Evolutionary conservation across 2,329 filamentous ascomycete species (phyloP).

Genomic region (Dothideomycetes sp.): DNA sequence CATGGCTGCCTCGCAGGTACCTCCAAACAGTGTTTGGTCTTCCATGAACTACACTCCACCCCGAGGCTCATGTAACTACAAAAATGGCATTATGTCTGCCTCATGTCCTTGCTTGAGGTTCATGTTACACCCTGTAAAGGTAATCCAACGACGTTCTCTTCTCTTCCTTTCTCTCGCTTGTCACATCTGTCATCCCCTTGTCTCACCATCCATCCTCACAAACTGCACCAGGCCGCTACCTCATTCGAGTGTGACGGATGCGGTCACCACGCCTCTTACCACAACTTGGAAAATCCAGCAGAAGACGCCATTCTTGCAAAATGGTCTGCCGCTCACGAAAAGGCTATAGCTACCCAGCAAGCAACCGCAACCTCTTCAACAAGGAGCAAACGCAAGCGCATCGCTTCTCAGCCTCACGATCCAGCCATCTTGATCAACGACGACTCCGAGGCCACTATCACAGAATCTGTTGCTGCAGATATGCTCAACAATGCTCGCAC

Average conservation of each 20-base stretch:
- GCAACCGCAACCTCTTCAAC: neutral
- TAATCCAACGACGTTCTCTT: slow-evolving; percentile 18
- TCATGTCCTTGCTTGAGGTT: slow-evolving; percentile 46
- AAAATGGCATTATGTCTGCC: slow-evolving; percentile 35
- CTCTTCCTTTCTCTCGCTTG: neutral
- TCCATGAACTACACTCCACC: slow-evolving; percentile 44
- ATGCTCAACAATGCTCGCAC: too few species aligned
- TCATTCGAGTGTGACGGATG: slow-evolving; percentile 50
- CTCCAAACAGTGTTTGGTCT: slow-evolving; percentile 39
- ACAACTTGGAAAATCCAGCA: slow-evolving; percentile 42
- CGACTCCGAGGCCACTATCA: neutral
- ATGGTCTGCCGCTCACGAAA: slow-evolving; percentile 29
- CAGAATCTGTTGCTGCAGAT: too few species aligned
- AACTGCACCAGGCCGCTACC: slow-evolving; percentile 32
- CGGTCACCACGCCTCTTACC: slow-evolving; percentile 46
- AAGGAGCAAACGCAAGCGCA: slow-evolving; percentile 14
- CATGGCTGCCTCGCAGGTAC: slow-evolving; percentile 18
- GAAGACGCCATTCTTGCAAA: slow-evolving; percentile 40
- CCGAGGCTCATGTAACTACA: slow-evolving; percentile 43
- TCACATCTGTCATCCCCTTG: neutral
- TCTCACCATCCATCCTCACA: slow-evolving; percentile 15
- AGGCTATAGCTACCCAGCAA: neutral
- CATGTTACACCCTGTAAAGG: slow-evolving; percentile 50
- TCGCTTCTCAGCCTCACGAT: slow-evolving; percentile 2
- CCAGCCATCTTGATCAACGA: slow-evolving; percentile 1